Conservation (phyloP, 768 basidiomycete genomes). For the Tulasnella sp. region DNA sequence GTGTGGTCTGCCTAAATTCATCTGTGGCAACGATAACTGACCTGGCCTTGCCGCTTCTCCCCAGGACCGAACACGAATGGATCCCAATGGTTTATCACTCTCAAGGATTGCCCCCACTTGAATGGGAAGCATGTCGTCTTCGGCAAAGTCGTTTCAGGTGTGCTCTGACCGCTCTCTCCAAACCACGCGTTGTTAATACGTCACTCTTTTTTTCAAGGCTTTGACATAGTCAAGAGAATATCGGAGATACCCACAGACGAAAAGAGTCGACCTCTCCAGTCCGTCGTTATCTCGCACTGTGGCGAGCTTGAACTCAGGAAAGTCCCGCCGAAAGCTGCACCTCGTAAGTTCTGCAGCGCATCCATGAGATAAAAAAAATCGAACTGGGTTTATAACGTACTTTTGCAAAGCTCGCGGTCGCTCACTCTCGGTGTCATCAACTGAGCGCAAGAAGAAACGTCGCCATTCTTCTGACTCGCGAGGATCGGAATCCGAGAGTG, state of each 20-base stretch:
- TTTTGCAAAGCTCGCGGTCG: constrained; percentile 3
- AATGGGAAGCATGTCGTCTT: constrained; percentile 48
- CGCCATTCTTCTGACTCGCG: neutral
- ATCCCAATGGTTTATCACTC: constrained; percentile 80
- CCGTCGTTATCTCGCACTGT: constrained; percentile 64
- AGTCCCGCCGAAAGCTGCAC: constrained; percentile 23
- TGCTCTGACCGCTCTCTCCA: constrained; percentile 17
- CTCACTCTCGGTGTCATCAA: constrained; percentile 24
- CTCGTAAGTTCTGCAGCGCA: constrained; percentile 18
- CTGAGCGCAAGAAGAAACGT: constrained; percentile 17
- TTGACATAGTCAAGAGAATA: constrained; percentile 47
- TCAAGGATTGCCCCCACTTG: constrained; percentile 65
- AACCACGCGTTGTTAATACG: neutral
- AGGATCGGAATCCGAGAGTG: constrained; percentile 16
- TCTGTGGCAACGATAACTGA: neutral
- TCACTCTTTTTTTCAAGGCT: constrained; percentile 25
- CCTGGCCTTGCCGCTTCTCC: neutral
- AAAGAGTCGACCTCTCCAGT: constrained; percentile 61
- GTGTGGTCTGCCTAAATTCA: constrained; percentile 27
- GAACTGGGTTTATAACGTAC: neutral
- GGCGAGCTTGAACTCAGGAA: constrained; percentile 76
- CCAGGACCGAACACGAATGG: constrained; percentile 64
- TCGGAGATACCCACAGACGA: constrained; percentile 60
- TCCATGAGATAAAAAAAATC: neutral
- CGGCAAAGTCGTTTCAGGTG: constrained; percentile 36